Evolutionary conservation across 352 stramenopile species (phyloP).

Genomic region (Saprolegnia parasitica): DNA sequence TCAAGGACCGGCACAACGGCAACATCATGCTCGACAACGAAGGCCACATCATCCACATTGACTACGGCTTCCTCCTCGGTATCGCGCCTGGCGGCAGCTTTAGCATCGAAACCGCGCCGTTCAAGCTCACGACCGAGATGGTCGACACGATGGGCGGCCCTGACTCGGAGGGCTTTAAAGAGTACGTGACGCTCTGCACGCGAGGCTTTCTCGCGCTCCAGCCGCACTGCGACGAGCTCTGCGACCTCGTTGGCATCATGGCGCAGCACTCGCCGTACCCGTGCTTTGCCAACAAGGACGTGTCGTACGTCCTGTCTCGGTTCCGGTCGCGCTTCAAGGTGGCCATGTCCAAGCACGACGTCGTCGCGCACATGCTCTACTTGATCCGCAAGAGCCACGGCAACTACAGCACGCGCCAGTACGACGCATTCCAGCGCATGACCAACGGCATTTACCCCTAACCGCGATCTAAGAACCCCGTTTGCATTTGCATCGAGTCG

Average conservation of each 20-base stretch:
- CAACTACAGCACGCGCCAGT: constrained; percentile 90
- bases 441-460: constrained; percentile 91
- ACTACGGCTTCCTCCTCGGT: constrained; percentile 99
- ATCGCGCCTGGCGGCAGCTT: constrained; percentile 98
- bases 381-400: constrained; percentile 90
- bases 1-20: constrained; percentile 99
- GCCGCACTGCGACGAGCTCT: constrained; percentile 92
- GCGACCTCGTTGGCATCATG: constrained; percentile 97
- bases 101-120: constrained; percentile 97
- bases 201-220: constrained; percentile 96
- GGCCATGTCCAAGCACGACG: constrained; percentile 81
- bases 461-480: background rate
- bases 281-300: constrained; percentile 89
- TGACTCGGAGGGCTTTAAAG: constrained; percentile 89
- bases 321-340: constrained; percentile 87
- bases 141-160: constrained; percentile 95
- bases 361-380: constrained; percentile 85
- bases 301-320: constrained; percentile 79
- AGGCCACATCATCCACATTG: constrained; percentile 99
- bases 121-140: constrained; percentile 99
- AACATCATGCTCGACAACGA: constrained; percentile 99
- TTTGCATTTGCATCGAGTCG: no score
- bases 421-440: constrained; percentile 93
- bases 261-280: constrained; percentile 93
- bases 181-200: constrained; percentile 97